phyloP scores from a whole-genome alignment of 2,329 filamentous ascomycete species.

The Colletotrichum chrysophilum region DNA sequence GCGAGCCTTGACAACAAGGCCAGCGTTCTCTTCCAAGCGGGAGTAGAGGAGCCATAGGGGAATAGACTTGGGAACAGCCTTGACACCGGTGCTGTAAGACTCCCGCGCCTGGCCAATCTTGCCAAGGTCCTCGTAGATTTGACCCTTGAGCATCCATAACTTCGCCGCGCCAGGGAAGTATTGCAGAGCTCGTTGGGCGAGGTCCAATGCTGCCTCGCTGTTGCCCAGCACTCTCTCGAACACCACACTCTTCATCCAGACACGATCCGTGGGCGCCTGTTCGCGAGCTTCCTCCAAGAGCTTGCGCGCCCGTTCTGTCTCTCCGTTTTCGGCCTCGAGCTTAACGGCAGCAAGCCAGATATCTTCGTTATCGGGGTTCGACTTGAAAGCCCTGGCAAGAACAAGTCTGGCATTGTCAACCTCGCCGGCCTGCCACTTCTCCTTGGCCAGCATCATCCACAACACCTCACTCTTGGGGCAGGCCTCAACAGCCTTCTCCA shows the following conservation, averaged over 20 bases:
- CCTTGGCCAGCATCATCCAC: constrained; percentile 95
- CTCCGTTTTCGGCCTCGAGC: constrained; percentile 87
- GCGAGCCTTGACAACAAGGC: constrained; percentile 87
- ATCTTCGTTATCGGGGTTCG: constrained; percentile 96
- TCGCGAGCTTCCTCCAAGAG: constrained; percentile 83
- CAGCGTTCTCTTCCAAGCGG: constrained; percentile 83
- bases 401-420: constrained; percentile 87
- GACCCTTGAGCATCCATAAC: constrained; percentile 98
- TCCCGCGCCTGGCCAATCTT: constrained; percentile 86
- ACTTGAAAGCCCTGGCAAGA: constrained; percentile 87
- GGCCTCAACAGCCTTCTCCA: constrained; percentile 93
- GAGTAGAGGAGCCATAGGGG: constrained; percentile 90
- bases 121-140: constrained; percentile 87
- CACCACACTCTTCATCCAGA: constrained; percentile 95
- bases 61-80: constrained; percentile 83
- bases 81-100: constrained; percentile 86
- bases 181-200: constrained; percentile 85
- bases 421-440: constrained; percentile 90
- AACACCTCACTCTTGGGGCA: constrained; percentile 90
- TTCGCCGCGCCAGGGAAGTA: constrained; percentile 87
- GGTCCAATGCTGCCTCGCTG: constrained; percentile 79
- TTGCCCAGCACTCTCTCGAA: constrained; percentile 89
- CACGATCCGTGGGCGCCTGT: constrained; percentile 91
- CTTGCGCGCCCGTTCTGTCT: constrained; percentile 81
- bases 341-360: constrained; percentile 98